Evolutionary conservation across 192 early-diverging fungal genomes (phyloP).

Genomic region (Coemansia javaensis): DNA sequence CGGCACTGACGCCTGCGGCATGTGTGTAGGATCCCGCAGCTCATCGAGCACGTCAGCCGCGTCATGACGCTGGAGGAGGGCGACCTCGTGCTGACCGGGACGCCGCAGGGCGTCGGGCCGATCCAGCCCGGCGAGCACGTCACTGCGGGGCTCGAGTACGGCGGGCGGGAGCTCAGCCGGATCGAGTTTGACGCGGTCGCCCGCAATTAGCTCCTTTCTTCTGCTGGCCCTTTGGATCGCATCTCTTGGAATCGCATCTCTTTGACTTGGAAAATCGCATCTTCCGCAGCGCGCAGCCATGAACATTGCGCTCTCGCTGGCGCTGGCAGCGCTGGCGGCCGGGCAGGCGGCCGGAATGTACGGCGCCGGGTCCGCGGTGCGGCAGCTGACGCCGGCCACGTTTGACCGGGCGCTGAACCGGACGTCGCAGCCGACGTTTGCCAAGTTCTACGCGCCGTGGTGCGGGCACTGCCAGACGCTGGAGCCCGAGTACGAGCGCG

Average conservation of each 20-base stretch:
- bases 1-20: too few relatives aligned
- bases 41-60: conserved; percentile 74
- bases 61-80: conserved; percentile 89
- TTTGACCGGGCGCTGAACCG: conserved; percentile 61
- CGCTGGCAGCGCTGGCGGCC: conserved; percentile 14
- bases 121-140: conserved; percentile 75
- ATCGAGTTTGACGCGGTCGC: conserved; percentile 36
- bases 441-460: conserved; percentile 97
- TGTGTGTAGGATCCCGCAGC: conserved; percentile 62
- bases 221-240: neutral
- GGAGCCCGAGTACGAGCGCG: conserved; percentile 85
- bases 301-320: neutral
- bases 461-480: conserved; percentile 90
- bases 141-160: conserved; percentile 60
- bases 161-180: conserved; percentile 37
- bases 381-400: conserved; percentile 53
- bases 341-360: conserved; percentile 51
- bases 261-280: too few relatives aligned
- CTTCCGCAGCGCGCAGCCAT: too few relatives aligned
- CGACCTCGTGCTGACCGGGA: conserved; percentile 89
- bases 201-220: conserved; percentile 6
- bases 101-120: conserved; percentile 84
- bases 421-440: conserved; percentile 70
- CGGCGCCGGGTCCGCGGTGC: conserved; percentile 52
- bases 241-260: too few relatives aligned